Evolutionary conservation across 192 early-diverging fungal genomes (phyloP).

Genomic region (Entomortierella chlamydospora): DNA sequence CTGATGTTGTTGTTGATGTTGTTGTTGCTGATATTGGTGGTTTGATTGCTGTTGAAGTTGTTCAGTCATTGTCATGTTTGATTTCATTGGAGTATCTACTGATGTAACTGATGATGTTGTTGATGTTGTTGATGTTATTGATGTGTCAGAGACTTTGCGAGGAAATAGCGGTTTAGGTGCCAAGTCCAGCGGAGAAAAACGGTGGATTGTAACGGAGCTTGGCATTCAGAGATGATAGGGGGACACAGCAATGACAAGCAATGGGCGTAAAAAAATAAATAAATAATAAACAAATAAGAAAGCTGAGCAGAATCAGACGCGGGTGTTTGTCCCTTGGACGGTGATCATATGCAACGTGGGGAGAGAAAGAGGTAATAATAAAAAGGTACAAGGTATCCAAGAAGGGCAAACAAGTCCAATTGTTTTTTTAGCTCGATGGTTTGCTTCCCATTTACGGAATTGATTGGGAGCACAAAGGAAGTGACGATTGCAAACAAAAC

Average conservation of each 20-base stretch:
- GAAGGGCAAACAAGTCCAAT: constrained; percentile 20
- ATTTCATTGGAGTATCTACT: not conserved
- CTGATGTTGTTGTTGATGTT: constrained; percentile 16
- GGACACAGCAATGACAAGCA: not conserved
- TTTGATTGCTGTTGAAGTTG: not conserved
- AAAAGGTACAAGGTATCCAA: constrained; percentile 15
- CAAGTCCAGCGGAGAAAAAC: constrained; percentile 23
- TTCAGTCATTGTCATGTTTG: not conserved
- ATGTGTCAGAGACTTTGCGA: constrained; percentile 1
- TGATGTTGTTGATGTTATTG: constrained; percentile 7
- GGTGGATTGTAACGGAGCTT: constrained; percentile 24
- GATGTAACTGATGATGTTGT: constrained; percentile 9
- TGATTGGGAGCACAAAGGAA: constrained; percentile 32
- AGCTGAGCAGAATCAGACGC: not conserved
- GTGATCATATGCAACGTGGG: constrained; percentile 4
- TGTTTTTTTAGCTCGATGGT: constrained; percentile 9
- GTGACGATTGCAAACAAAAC: constrained; percentile 1
- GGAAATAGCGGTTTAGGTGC: constrained; percentile 5
- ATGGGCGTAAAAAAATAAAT: constrained; percentile 10
- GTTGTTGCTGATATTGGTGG: constrained; percentile 4
- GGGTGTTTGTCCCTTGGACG: too few relatives aligned
- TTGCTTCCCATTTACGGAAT: constrained; percentile 57
- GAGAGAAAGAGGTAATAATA: too few relatives aligned
- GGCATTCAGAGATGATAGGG: constrained; percentile 32
- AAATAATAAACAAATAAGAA: not conserved